Evolutionary conservation across 192 early-diverging fungal species (phyloP), one percentile per base, ranked within the genome.

Genomic region (Coemansia furcata): DNA sequence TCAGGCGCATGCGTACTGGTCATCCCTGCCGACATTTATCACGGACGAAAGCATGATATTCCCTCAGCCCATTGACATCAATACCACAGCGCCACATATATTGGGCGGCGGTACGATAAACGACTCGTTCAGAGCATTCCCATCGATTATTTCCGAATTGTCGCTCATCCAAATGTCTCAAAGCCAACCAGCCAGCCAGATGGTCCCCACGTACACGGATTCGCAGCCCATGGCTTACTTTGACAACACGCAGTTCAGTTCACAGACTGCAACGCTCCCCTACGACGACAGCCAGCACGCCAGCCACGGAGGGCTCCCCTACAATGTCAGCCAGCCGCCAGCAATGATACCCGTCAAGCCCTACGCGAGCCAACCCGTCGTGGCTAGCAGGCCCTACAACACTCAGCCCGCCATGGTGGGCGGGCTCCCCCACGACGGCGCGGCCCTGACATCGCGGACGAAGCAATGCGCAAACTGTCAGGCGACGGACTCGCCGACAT

Each of bases 401-500:
- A 26, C 23, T 26, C 23, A 26, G 23, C 23, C 23, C 23, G 23
- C 23, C 23, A 26, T 26, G 23, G 23, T 26, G 23, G 23, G 23
- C 23, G 23, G 23, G 23, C 23, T 26, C 23, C 23, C 23, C 23
- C 23, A 26, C 23, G 23, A 26, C 23, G 23, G 23, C 23, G 23
- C 23, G 23, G 23, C 23, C 23, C 23, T 26, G 23, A 26, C 23
- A 26, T 26, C 23, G 23, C 23, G 23, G 23, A 26, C 23, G 23
- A 64, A 64, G 63, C 15, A 3, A 0, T 64, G 63, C 33, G n/a
- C 46, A 3, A 17, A 35, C 21, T 78, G 76, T 32, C 6, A 19
- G 0, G 23, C 38, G 3, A 50, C 15, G 4, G 63, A 65, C 6
- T 65, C 76, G 14, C 67, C 76, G 0, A 72, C 76, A 2, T 78